Conservation (phyloP, 495 filamentous ascomycete species). For the Rusavskia elegans region DNA sequence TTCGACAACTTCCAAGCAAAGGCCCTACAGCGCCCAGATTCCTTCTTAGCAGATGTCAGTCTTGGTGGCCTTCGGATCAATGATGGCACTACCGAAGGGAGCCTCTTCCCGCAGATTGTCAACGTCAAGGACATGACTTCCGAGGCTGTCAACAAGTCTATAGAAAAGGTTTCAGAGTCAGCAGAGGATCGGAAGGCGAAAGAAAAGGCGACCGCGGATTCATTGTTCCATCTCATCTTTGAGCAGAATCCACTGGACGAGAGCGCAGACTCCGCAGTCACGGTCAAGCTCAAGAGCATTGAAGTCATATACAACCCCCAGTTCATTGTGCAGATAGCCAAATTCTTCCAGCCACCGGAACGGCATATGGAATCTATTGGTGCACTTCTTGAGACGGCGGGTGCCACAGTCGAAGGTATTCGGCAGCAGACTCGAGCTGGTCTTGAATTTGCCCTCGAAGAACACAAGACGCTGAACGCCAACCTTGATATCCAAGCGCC, state of each 20-base stretch:
- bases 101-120: conserved; percentile 83
- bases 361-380: conserved; percentile 96
- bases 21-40: conserved; percentile 74
- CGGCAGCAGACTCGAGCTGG: conserved; percentile 91
- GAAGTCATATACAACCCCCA: conserved; percentile 95
- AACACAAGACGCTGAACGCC: conserved; percentile 95
- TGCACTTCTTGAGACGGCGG: conserved; percentile 84
- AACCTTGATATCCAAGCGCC: conserved; percentile 92
- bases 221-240: conserved; percentile 78
- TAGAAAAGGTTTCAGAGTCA: conserved; percentile 42
- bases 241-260: conserved; percentile 92
- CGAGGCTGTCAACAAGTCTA: conserved; percentile 36
- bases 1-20: conserved; percentile 90
- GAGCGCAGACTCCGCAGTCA: conserved; percentile 77
- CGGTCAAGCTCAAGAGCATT: conserved; percentile 81
- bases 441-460: conserved; percentile 85
- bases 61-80: conserved; percentile 88
- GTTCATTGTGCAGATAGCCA: conserved; percentile 74
- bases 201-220: conserved; percentile 42
- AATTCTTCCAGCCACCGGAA: conserved; percentile 92
- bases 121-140: conserved; percentile 68
- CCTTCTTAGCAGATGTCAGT: conserved; percentile 71
- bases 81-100: conserved; percentile 84
- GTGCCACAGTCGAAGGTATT: conserved; percentile 84
- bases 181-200: conserved; percentile 23